Conservation (phyloP, 1,284 basidiomycete genomes). For the Uromyces viciae-fabae region DNA sequence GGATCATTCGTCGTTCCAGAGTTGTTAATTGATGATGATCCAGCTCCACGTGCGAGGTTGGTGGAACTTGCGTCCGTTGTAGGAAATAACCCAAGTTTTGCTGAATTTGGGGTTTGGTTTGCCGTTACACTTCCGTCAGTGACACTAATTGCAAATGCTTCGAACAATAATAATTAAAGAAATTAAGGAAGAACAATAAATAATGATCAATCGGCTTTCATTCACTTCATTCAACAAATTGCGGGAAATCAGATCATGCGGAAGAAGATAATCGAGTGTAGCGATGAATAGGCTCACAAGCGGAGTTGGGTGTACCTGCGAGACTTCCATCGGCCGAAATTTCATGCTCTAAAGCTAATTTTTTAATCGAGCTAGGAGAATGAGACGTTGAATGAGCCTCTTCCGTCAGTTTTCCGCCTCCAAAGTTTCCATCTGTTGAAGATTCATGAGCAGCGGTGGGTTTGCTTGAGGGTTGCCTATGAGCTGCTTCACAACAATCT, state of each 20-base stretch:
- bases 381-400: slow-evolving; percentile 19
- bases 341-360: slow-evolving; percentile 5
- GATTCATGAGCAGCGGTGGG: too few species aligned
- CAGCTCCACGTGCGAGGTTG: not conserved
- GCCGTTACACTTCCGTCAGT: slow-evolving; percentile 25
- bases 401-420: not conserved
- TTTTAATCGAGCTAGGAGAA: slow-evolving; percentile 12
- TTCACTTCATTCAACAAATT: too few species aligned
- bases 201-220: too few species aligned
- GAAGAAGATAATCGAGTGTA: too few species aligned
- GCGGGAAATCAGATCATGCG: too few species aligned
- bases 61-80: not conserved
- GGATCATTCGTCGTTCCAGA: slow-evolving; percentile 33
- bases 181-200: too few species aligned
- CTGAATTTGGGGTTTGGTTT: slow-evolving; percentile 36
- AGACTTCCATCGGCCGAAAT: slow-evolving; percentile 13
- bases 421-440: too few species aligned
- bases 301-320: slow-evolving; percentile 26
- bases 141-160: slow-evolving; percentile 31
- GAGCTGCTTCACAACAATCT: too few species aligned
- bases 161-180: too few species aligned
- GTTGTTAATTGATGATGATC: slow-evolving; percentile 20
- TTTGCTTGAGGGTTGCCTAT: too few species aligned
- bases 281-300: too few species aligned
- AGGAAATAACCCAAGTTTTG: slow-evolving; percentile 5